Conservation (phyloP, 768 basidiomycete genomes). For the Serpula lacrymans region DNA sequence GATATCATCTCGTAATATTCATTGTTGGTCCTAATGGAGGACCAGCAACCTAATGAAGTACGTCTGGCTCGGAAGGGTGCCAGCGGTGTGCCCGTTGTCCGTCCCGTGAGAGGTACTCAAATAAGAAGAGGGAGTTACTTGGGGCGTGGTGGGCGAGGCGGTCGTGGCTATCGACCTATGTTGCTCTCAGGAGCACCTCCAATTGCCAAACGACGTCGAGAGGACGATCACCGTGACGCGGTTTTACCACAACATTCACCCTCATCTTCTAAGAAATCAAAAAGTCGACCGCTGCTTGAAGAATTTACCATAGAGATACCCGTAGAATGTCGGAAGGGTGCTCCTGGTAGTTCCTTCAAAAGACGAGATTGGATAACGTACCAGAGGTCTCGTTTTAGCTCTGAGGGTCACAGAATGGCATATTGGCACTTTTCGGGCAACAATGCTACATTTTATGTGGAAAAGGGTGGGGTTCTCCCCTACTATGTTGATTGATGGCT, state of each 20-base stretch:
- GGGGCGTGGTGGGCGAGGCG: slow-evolving; percentile 4
- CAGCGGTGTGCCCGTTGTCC: slow-evolving; percentile 25
- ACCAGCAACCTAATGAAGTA: slow-evolving; percentile 37
- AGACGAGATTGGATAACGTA: slow-evolving; percentile 11
- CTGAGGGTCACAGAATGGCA: too few species aligned
- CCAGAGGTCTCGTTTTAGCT: too few species aligned
- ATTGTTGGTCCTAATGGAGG: slow-evolving; percentile 27
- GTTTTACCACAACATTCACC: too few species aligned
- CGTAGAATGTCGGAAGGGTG: slow-evolving; percentile 11
- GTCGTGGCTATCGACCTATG: too few species aligned
- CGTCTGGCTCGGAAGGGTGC: slow-evolving; percentile 33
- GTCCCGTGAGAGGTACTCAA: slow-evolving; percentile 7
- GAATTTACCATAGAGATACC: slow-evolving; percentile 8
- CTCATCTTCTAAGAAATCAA: not conserved
- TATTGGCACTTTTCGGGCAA: too few species aligned
- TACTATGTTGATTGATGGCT: too few species aligned
- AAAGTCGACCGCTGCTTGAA: not conserved
- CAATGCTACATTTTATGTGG: too few species aligned
- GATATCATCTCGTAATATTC: too few species aligned
- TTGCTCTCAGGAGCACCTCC: too few species aligned
- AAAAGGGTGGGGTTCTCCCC: too few species aligned
- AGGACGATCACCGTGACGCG: too few species aligned
- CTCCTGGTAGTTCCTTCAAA: slow-evolving; percentile 5
- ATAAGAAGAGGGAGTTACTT: not conserved
- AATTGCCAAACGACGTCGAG: too few species aligned